Conservation (phyloP, 1,284 basidiomycete species). For the Cerrena zonata region DNA sequence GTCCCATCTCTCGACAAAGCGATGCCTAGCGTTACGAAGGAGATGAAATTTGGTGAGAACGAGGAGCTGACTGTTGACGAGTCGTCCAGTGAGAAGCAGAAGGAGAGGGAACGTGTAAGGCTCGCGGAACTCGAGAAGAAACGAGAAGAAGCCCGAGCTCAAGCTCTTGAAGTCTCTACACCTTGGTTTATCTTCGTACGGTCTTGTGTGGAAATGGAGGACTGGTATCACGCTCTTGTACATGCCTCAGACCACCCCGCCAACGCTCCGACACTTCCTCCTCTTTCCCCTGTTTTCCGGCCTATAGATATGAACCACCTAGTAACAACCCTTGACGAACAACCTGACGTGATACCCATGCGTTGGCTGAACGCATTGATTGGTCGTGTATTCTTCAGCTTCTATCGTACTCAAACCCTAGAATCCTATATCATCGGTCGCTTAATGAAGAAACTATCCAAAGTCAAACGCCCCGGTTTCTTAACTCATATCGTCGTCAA, state of each 20-base stretch:
- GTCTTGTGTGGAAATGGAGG: conserved; percentile 83
- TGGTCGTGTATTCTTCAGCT: conserved; percentile 87
- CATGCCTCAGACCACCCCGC: conserved; percentile 62
- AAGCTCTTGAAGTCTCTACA: conserved; percentile 44
- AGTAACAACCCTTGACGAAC: conserved; percentile 80
- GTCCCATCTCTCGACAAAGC: conserved; percentile 24
- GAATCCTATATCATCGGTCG: conserved; percentile 82
- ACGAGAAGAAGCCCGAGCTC: conserved; percentile 42
- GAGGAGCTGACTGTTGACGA: conserved; percentile 36
- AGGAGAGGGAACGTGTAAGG: conserved; percentile 41
- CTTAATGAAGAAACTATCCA: conserved; percentile 89
- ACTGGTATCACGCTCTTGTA: conserved; percentile 91
- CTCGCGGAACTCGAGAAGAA: conserved; percentile 40
- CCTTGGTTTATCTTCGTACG: conserved; percentile 90
- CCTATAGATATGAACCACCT: conserved; percentile 79
- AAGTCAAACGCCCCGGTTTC: conserved; percentile 83
- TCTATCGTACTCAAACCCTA: conserved; percentile 77
- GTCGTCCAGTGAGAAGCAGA: conserved; percentile 31
- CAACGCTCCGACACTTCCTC: conserved; percentile 49
- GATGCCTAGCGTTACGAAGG: conserved; percentile 49
- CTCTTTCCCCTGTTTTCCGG: conserved; percentile 64
- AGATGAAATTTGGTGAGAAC: conserved; percentile 42
- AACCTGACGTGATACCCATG: conserved; percentile 92
- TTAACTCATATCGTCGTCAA: conserved; percentile 82
- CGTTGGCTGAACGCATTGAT: conserved; percentile 94